Base-by-base conservation (phyloP, 441 rosid species). In the Hura crepitans region DNA sequence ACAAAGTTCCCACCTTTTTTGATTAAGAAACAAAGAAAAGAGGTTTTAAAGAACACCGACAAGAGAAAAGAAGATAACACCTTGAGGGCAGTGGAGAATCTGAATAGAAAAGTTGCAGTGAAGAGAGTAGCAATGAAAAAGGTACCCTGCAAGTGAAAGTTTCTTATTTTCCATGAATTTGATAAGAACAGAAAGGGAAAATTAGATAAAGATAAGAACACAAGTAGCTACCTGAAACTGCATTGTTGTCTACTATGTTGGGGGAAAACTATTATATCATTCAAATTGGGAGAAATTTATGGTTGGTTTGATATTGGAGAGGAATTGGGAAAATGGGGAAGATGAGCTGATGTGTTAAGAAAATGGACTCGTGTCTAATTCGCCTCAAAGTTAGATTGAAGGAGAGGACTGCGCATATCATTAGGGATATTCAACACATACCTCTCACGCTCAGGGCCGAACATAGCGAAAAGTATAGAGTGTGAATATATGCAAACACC, bases 31-130 rank as follows among this genome's bases (percentile, higher is more conserved):
- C 18, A 30, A 47, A n/a, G 2, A 5, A 30, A 39, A 3, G 11
- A 6, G 31, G 6, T 8, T 18, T 6, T 7, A 7, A 8, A 1
- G 31, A 30, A 58, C 25, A 43, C 65, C 31, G 47, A 47, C 0
- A 23, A 31, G 27, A 12, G 53, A 43, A 43, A 56, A 31, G 20
- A 11, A 28, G 22, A 47, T 1, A 31, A 12, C 31, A 75, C 81
- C 76, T 69, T 59, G 20, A 53, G 72, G 28, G 79, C 71, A 64
- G 61, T 18, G 55, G 77, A 75, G 62, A 64, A 65, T 28, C 35
- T 13, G 72, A 72, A 62, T 12, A 78, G 74, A 47, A 75, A 59
- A 17, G 61, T 39, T 46, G 66, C 54, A n/a, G 74, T 51, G 47
- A 71, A n/a, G 60, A 72, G 56, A 62, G 10, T 30, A 23, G 39